Conservation (phyloP, 2,329 filamentous ascomycete species). For the Phialophora expanda region DNA sequence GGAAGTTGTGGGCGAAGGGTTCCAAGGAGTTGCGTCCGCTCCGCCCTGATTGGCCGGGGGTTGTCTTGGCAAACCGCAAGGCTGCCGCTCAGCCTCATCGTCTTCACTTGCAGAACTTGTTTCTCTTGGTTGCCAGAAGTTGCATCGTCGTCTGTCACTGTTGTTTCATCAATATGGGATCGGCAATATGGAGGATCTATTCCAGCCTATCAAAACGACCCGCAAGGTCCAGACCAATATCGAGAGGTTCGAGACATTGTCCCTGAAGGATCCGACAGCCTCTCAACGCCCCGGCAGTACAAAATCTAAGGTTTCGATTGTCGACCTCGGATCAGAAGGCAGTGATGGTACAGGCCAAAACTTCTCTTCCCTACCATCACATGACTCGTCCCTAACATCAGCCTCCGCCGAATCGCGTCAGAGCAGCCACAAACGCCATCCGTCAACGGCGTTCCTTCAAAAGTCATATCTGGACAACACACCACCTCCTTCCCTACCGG, state of each 20-base stretch:
- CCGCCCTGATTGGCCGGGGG: background rate
- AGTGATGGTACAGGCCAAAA: constrained; percentile 21
- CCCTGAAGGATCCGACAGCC: constrained; percentile 28
- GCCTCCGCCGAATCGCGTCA: constrained; percentile 28
- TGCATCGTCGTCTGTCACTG: background rate
- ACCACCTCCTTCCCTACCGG: constrained; percentile 40
- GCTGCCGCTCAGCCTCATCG: constrained; percentile 1
- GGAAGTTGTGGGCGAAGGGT: background rate
- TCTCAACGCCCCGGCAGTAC: constrained; percentile 12
- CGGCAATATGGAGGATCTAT: constrained; percentile 60
- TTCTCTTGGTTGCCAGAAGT: background rate
- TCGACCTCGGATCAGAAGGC: constrained; percentile 28
- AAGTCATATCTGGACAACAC: constrained; percentile 34
- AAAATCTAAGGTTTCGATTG: constrained; percentile 35
- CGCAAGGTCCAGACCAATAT: constrained; percentile 57
- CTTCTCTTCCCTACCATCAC: constrained; percentile 29
- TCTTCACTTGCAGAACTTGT: background rate
- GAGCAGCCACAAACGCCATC: constrained; percentile 29
- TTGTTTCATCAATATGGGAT: constrained; percentile 18
- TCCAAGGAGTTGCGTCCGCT: background rate
- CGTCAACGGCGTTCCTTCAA: constrained; percentile 37
- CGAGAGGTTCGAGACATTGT: constrained; percentile 47
- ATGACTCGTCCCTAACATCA: constrained; percentile 44
- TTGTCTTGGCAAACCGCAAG: background rate
- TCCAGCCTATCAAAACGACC: constrained; percentile 59